phyloP scores from a whole-genome alignment of 805 yeast species.

The Yarrowia phangngaensis region DNA sequence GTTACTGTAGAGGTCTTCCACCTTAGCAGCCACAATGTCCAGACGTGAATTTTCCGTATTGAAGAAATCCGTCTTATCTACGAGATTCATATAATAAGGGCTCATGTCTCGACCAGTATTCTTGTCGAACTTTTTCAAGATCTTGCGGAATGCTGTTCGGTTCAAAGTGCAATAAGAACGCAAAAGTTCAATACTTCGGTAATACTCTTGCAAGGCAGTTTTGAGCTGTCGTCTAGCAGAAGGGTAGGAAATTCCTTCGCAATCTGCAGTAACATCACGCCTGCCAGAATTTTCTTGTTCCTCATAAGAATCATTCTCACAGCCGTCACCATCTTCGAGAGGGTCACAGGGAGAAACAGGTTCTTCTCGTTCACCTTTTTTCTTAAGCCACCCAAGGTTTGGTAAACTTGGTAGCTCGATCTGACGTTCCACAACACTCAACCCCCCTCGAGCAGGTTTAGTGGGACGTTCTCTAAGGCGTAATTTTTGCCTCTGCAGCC shows the following conservation, averaged over 20 bases:
- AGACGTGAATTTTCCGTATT: slow-evolving; percentile 55
- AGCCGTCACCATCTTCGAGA: slow-evolving; percentile 34
- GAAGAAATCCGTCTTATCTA: slow-evolving; percentile 53
- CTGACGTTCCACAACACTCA: slow-evolving; percentile 2
- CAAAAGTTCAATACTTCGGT: slow-evolving; percentile 65
- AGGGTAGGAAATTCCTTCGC: slow-evolving; percentile 50
- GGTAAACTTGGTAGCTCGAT: slow-evolving; percentile 27
- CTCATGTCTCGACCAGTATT: slow-evolving; percentile 48
- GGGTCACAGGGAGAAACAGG: too few relatives aligned
- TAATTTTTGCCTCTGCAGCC: slow-evolving; percentile 51
- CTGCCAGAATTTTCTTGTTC: slow-evolving; percentile 40
- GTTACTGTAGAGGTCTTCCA: slow-evolving; percentile 64
- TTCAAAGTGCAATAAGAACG: slow-evolving; percentile 71
- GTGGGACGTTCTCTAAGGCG: slow-evolving; percentile 28
- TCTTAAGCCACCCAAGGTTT: slow-evolving; percentile 16
- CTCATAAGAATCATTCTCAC: slow-evolving; percentile 48
- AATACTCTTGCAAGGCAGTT: slow-evolving; percentile 65
- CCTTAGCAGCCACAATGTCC: slow-evolving; percentile 58
- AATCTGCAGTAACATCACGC: slow-evolving; percentile 11
- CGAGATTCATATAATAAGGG: slow-evolving; percentile 52
- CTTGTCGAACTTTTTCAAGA: slow-evolving; percentile 88
- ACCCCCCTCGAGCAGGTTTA: slow-evolving; percentile 30
- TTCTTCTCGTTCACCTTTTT: slow-evolving; percentile 18
- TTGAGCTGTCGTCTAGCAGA: slow-evolving; percentile 66
- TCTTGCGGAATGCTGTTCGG: slow-evolving; percentile 83